A percentile compares a stretch with the other conserved stretches of the same genome.
phyloP scores from a whole-genome alignment of 352 stramenopile species.

The Saprolegnia parasitica region DNA sequence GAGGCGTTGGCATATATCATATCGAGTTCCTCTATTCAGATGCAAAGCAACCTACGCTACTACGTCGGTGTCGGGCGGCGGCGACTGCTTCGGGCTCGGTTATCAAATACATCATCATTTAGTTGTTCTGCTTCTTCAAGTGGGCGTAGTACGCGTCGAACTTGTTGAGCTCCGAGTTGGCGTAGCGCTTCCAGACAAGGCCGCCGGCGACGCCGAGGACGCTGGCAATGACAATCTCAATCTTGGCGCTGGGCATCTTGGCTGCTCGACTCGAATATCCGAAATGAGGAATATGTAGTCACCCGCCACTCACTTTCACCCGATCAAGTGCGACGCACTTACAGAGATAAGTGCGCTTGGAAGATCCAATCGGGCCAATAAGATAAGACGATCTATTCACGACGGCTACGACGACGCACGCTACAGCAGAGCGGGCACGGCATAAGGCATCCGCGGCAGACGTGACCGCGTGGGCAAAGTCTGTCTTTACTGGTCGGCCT shows the following conservation, averaged over 20 bases:
- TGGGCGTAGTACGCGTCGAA: constrained; percentile 80
- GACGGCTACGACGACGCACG: too few relatives aligned
- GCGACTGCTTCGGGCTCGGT: neutral
- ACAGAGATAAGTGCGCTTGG: neutral
- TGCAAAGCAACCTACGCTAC: neutral
- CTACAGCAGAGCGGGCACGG: too few relatives aligned
- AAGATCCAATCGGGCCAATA: neutral
- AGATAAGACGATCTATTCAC: neutral
- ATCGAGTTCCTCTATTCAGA: neutral
- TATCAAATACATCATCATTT: constrained; percentile 16
- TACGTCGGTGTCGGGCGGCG: neutral
- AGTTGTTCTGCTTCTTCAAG: constrained; percentile 47
- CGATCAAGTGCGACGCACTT: constrained; percentile 6
- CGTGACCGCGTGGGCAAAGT: neutral
- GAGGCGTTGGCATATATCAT: neutral
- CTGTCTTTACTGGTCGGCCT: constrained; percentile 32
- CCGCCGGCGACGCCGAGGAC: constrained; percentile 50
- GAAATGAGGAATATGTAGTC: constrained; percentile 3
- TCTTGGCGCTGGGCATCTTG: constrained; percentile 69
- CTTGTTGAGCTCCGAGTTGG: constrained; percentile 65
- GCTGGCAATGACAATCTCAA: constrained; percentile 77
- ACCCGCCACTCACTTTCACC: constrained; percentile 1
- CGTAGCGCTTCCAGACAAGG: constrained; percentile 60
- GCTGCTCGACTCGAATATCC: neutral
- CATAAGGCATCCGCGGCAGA: too few relatives aligned